These are phyloP conservation scores for Boehmeria nivea DNA, from an alignment of 306 rosid genomes.

Conservation along the genomic window DNA sequence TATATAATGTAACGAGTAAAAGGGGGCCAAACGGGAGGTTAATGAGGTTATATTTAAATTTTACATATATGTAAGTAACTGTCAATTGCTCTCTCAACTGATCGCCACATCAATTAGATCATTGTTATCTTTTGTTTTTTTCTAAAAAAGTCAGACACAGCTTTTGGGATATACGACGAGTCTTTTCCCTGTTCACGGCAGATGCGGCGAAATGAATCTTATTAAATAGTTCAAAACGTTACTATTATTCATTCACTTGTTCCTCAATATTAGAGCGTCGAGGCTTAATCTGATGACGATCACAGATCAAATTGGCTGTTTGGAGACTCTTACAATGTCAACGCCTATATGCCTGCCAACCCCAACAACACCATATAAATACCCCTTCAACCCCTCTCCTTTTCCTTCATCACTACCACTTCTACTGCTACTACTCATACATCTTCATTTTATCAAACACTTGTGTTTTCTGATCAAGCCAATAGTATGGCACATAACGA, in stretches of 20 bases:
- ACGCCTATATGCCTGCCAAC: conserved; percentile 1
- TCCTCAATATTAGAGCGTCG: conserved; percentile 4
- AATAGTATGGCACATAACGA: conserved; percentile 17
- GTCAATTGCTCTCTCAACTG: no score
- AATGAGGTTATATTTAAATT: no score
- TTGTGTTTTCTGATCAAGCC: no score
- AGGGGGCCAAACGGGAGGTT: no score
- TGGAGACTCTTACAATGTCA: conserved; percentile 31
- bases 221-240: neutral
- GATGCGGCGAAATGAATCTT: conserved; percentile 53
- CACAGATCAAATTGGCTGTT: neutral
- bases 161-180: conserved; percentile 66
- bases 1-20: no score
- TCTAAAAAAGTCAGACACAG: conserved; percentile 3
- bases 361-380: conserved; percentile 19
- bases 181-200: conserved; percentile 16
- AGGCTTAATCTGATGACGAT: conserved; percentile 3
- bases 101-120: no score
- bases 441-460: no score
- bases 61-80: no score
- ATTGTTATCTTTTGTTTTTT: no score
- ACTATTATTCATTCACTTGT: neutral
- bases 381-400: neutral
- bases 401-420: neutral
- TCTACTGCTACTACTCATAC: no score